Conservation (phyloP, 345 rosid species). For the Eucalyptus urophylla region DNA sequence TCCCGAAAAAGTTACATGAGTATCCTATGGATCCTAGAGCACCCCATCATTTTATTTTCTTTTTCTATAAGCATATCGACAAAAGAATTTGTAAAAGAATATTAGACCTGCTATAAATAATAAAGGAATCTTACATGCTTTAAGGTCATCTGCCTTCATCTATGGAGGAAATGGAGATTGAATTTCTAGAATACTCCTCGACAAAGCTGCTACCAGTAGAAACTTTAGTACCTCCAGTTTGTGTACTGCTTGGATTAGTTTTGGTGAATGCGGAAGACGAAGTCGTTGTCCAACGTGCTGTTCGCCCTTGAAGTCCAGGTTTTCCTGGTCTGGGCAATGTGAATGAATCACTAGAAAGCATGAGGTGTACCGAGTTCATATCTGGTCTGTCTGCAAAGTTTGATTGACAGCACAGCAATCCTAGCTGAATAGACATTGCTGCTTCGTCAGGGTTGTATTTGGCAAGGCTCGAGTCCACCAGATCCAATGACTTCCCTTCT, state of each 20-base stretch:
- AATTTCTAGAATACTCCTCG: slow-evolving; percentile 77
- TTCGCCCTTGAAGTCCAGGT: slow-evolving; percentile 72
- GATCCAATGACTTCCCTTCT: slow-evolving; percentile 35
- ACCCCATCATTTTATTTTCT: background rate
- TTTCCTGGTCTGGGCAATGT: slow-evolving; percentile 67
- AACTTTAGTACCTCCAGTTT: slow-evolving; percentile 14
- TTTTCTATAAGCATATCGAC: background rate
- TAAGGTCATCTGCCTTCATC: slow-evolving; percentile 64
- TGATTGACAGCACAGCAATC: slow-evolving; percentile 79
- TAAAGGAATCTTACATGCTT: background rate
- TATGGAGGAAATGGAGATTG: slow-evolving; percentile 67
- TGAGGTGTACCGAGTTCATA: slow-evolving; percentile 66
- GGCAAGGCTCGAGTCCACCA: slow-evolving; percentile 53
- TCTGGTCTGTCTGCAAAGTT: slow-evolving; percentile 50
- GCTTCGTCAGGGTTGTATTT: slow-evolving; percentile 58
- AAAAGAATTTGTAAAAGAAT: background rate
- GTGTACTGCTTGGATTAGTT: slow-evolving; percentile 17
- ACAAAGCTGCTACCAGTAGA: slow-evolving; percentile 35
- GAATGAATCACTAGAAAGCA: slow-evolving; percentile 84
- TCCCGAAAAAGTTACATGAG: background rate
- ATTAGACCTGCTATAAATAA: background rate
- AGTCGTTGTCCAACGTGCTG: slow-evolving; percentile 29
- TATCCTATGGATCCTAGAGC: background rate
- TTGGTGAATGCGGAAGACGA: slow-evolving; percentile 19
- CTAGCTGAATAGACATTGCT: slow-evolving; percentile 70